Evolutionary conservation across 1,284 basidiomycete species (phyloP).

Genomic region (Heterobasidion parviporum): DNA sequence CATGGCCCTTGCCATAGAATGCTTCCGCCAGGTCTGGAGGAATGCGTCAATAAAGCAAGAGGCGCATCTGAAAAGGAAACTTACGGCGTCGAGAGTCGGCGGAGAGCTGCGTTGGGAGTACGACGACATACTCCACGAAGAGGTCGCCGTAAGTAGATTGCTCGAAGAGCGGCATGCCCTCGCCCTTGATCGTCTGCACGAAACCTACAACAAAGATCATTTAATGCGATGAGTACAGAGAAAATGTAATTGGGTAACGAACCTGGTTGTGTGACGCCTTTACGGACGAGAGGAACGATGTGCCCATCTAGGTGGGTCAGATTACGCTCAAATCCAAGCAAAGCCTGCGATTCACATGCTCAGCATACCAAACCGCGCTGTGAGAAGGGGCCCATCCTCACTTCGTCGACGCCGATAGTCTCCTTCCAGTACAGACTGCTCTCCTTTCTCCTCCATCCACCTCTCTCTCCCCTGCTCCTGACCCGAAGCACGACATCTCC

Average conservation of each 20-base stretch:
- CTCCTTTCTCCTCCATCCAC: constrained; percentile 84
- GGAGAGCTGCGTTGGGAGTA: constrained; percentile 70
- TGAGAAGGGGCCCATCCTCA: constrained; percentile 21
- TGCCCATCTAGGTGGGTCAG: constrained; percentile 88
- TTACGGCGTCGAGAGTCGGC: constrained; percentile 62
- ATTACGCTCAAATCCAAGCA: constrained; percentile 78
- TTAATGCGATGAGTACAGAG: background rate
- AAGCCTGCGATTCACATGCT: constrained; percentile 39
- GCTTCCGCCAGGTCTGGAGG: constrained; percentile 45
- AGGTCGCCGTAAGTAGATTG: constrained; percentile 67
- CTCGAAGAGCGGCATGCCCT: constrained; percentile 82
- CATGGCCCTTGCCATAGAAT: constrained; percentile 33
- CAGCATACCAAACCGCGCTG: background rate
- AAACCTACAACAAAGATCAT: constrained; percentile 41
- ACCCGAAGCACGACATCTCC: constrained; percentile 87
- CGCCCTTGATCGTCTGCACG: constrained; percentile 77
- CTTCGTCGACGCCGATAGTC: constrained; percentile 85
- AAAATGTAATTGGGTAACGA: constrained; percentile 8
- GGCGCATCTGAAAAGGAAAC: constrained; percentile 4
- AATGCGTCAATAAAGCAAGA: constrained; percentile 7
- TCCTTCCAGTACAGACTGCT: constrained; percentile 85
- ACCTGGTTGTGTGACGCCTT: constrained; percentile 87
- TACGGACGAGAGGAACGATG: constrained; percentile 60
- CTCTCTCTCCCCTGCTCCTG: constrained; percentile 64
- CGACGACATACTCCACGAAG: constrained; percentile 86